These are phyloP conservation scores for Trichoderma citrinoviride DNA, from an alignment of 2,329 filamentous ascomycete species.

Conservation along the genomic window DNA sequence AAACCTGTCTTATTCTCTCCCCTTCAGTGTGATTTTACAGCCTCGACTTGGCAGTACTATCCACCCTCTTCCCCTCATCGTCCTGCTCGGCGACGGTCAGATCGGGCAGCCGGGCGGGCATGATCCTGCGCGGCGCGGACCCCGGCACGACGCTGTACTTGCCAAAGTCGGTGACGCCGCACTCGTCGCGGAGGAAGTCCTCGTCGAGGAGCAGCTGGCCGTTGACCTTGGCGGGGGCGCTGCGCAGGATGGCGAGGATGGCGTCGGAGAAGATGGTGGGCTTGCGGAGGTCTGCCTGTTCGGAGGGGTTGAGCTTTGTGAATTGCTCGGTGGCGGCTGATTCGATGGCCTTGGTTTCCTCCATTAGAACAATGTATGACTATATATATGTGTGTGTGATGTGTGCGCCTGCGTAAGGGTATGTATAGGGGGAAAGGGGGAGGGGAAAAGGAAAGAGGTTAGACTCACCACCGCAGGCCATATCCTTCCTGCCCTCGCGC, in stretches of 20 bases:
- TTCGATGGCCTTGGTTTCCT: conserved; percentile 57
- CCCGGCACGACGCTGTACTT: conserved; percentile 69
- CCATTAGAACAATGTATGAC: not conserved
- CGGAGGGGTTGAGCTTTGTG: conserved; percentile 43
- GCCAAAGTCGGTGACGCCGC: conserved; percentile 66
- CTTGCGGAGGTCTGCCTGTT: conserved; percentile 61
- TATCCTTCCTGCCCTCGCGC: conserved; percentile 60
- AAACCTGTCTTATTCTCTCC: too few relatives aligned
- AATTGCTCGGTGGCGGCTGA: conserved; percentile 67
- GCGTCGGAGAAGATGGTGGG: conserved; percentile 77
- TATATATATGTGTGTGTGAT: not conserved
- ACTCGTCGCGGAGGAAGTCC: conserved; percentile 68
- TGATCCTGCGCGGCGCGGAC: conserved; percentile 66
- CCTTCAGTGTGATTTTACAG: conserved; percentile 31
- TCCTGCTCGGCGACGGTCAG: conserved; percentile 73
- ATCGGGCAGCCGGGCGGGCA: conserved; percentile 68
- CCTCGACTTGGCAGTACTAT: conserved; percentile 55
- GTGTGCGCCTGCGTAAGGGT: not conserved
- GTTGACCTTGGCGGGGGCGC: conserved; percentile 62
- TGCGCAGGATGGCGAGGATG: conserved; percentile 66
- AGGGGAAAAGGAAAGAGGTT: too few relatives aligned
- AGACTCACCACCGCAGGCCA: conserved; percentile 71
- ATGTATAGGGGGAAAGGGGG: too few relatives aligned
- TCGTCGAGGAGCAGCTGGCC: conserved; percentile 74
- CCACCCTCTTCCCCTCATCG: conserved; percentile 70